These are phyloP conservation scores for Microstroma glucosiphilum DNA, from an alignment of 1,284 basidiomycete genomes.

Conservation along the genomic window DNA sequence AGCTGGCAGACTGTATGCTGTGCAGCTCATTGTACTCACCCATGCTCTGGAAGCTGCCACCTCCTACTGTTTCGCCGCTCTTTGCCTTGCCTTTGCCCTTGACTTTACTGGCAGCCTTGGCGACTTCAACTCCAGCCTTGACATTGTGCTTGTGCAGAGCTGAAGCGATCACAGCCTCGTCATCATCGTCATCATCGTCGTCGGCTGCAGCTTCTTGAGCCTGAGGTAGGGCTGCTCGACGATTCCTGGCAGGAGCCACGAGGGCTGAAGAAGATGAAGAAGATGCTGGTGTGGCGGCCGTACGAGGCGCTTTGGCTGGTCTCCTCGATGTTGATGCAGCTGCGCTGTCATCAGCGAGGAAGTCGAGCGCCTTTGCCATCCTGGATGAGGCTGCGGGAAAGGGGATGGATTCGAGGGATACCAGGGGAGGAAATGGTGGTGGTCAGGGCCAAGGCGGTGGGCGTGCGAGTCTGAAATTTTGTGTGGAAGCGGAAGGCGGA, in stretches of 20 bases:
- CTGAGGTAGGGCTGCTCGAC: not conserved
- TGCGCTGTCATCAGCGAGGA: slow-evolving; percentile 8
- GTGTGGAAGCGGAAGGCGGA: too few species aligned
- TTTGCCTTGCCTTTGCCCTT: slow-evolving; percentile 40
- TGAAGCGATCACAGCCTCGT: slow-evolving; percentile 46
- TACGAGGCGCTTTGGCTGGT: not conserved
- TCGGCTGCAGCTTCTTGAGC: not conserved
- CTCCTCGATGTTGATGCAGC: slow-evolving; percentile 3
- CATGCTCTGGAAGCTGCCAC: slow-evolving; percentile 50
- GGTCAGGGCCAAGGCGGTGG: too few species aligned
- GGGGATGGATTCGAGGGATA: not conserved
- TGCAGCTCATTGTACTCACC: slow-evolving; percentile 17
- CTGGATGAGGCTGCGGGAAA: not conserved
- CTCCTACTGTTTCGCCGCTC: slow-evolving; percentile 38
- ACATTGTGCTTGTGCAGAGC: slow-evolving; percentile 45
- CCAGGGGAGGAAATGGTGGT: not conserved
- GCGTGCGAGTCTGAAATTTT: too few species aligned
- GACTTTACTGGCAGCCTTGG: slow-evolving; percentile 32
- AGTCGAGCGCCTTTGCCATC: slow-evolving; percentile 8
- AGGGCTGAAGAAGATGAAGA: not conserved
- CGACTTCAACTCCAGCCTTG: slow-evolving; percentile 41
- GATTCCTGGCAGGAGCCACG: not conserved
- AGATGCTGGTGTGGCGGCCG: not conserved
- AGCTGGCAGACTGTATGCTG: not conserved
- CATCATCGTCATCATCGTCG: slow-evolving; percentile 27